Evolutionary conservation across 2,329 filamentous ascomycete genomes (phyloP).

Genomic region (Ophiognomonia clavigignenti-juglandacearum): DNA sequence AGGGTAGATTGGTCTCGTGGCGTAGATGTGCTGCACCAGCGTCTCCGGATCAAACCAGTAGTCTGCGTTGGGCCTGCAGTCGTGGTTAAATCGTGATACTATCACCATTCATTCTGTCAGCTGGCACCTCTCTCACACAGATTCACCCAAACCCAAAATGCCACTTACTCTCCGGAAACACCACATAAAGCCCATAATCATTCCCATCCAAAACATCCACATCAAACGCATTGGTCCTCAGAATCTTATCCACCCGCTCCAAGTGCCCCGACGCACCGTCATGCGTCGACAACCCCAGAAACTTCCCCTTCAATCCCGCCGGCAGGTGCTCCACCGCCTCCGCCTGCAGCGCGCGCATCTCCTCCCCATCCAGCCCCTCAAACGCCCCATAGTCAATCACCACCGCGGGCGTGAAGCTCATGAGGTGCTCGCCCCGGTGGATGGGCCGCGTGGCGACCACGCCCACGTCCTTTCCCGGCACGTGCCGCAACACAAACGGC

Average conservation of each 20-base stretch:
- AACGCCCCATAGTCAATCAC: slow-evolving; percentile 35
- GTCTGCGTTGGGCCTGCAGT: slow-evolving; percentile 39
- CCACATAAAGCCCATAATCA: slow-evolving; percentile 28
- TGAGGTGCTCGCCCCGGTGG: slow-evolving; percentile 31
- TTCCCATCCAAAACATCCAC: slow-evolving; percentile 27
- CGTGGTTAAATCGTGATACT: slow-evolving; percentile 39
- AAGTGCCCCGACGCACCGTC: slow-evolving; percentile 21
- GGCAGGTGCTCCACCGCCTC: slow-evolving; percentile 28
- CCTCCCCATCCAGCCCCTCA: slow-evolving; percentile 21
- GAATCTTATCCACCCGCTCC: slow-evolving; percentile 29
- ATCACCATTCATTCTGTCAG: too few relatives aligned
- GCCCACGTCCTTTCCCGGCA: slow-evolving; percentile 35
- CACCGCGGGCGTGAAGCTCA: slow-evolving; percentile 32
- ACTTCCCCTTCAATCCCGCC: slow-evolving; percentile 22
- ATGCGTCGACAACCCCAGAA: slow-evolving; percentile 34
- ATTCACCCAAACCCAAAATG: too few relatives aligned
- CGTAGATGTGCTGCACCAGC: slow-evolving; percentile 34
- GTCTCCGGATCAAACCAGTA: slow-evolving; percentile 35
- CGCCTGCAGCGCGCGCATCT: slow-evolving; percentile 27
- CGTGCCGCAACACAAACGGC: slow-evolving; percentile 28
- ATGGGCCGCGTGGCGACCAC: slow-evolving; percentile 30
- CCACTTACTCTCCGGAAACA: slow-evolving; percentile 34
- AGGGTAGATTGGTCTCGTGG: slow-evolving; percentile 32
- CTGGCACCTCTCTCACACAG: too few relatives aligned
- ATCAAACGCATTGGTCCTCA: slow-evolving; percentile 35